Conservation (phyloP, 2,329 filamentous ascomycete genomes). For the Epichloe amarillans region DNA sequence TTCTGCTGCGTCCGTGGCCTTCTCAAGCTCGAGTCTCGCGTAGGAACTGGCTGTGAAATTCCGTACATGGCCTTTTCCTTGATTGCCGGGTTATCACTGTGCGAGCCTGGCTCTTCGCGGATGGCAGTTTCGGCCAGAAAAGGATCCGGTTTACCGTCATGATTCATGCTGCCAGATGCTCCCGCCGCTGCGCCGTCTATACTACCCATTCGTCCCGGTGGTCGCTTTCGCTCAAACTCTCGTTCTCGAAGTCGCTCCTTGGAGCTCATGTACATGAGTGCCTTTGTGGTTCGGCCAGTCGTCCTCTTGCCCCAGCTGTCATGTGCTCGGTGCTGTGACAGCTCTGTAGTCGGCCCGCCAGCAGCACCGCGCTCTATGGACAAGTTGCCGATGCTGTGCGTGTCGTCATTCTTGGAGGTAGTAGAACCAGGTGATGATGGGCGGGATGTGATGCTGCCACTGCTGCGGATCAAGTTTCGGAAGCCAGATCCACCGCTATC, state of each 20-base stretch:
- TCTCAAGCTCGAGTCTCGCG: constrained; percentile 54
- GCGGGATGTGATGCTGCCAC: constrained; percentile 31
- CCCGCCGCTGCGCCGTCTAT: constrained; percentile 10
- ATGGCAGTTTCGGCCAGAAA: constrained; percentile 41
- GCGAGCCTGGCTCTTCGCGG: constrained; percentile 35
- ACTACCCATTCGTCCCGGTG: constrained; percentile 19
- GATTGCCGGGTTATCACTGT: constrained; percentile 12
- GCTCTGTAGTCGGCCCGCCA: constrained; percentile 30
- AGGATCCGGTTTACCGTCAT: constrained; percentile 27
- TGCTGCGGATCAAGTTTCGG: constrained; percentile 44
- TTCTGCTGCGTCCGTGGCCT: constrained; percentile 40
- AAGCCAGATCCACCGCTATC: constrained; percentile 37
- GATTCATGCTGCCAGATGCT: constrained; percentile 17
- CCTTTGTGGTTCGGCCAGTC: constrained; percentile 36
- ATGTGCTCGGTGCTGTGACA: constrained; percentile 39
- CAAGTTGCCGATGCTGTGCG: constrained; percentile 49
- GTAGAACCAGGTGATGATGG: constrained; percentile 46
- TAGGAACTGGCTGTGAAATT: constrained; percentile 45
- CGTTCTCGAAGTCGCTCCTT: constrained; percentile 52
- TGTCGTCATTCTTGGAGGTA: constrained; percentile 42
- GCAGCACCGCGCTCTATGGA: constrained; percentile 43
- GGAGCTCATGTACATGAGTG: constrained; percentile 62
- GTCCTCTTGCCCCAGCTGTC: constrained; percentile 52
- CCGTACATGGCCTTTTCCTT: constrained; percentile 9
- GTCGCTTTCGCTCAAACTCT: constrained; percentile 47